Evolutionary conservation across 192 early-diverging fungal species (phyloP).

Genomic region (Backusella tarrabulga): DNA sequence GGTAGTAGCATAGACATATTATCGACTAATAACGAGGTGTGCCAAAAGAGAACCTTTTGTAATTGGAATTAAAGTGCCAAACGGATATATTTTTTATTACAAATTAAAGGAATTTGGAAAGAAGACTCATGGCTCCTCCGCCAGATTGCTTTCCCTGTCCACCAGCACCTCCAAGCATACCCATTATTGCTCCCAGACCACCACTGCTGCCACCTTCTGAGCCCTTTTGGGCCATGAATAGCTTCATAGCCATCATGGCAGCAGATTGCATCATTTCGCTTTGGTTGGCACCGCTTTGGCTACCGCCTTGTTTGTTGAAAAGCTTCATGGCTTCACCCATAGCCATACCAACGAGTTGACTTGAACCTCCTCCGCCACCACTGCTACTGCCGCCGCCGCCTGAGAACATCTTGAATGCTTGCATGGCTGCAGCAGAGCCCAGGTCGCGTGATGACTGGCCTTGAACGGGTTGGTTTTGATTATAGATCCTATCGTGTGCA

Average conservation of each 20-base stretch:
- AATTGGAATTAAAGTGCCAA: background rate
- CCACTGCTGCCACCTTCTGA: slow-evolving; percentile 16
- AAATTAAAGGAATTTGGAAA: slow-evolving; percentile 31
- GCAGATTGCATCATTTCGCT: slow-evolving; percentile 30
- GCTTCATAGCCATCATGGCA: slow-evolving; percentile 38
- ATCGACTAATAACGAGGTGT: background rate
- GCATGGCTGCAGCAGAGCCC: slow-evolving; percentile 35
- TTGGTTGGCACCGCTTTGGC: slow-evolving; percentile 17
- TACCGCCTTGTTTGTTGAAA: slow-evolving; percentile 25
- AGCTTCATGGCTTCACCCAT: slow-evolving; percentile 40
- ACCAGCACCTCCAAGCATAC: slow-evolving; percentile 23
- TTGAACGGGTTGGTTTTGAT: slow-evolving; percentile 13
- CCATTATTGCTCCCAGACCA: slow-evolving; percentile 25
- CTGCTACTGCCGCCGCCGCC: slow-evolving; percentile 12
- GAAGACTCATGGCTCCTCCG: slow-evolving; percentile 23
- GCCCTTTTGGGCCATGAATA: slow-evolving; percentile 20
- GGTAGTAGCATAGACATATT: no score
- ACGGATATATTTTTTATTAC: background rate
- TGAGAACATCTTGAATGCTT: slow-evolving; percentile 35
- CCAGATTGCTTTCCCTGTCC: background rate
- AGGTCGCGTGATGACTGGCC: slow-evolving; percentile 24
- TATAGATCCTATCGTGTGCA: slow-evolving; percentile 32
- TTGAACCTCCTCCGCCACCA: slow-evolving; percentile 11
- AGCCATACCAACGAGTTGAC: slow-evolving; percentile 31
- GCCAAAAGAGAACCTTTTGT: background rate